Conservation (phyloP, 1,284 basidiomycete species). For the Ceratobasidium sp. region DNA sequence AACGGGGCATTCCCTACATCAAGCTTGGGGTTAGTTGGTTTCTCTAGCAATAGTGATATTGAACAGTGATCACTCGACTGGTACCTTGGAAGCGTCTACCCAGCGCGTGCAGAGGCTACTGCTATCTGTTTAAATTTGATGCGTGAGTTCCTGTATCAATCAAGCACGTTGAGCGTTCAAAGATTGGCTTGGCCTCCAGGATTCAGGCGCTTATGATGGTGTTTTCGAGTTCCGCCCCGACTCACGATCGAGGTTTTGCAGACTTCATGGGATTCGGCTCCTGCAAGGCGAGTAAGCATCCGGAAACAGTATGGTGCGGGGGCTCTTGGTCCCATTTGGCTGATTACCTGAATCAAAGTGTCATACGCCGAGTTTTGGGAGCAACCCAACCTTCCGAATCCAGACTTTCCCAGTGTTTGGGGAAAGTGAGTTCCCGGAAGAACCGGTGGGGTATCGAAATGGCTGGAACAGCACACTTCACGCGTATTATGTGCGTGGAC, state of each 20-base stretch:
- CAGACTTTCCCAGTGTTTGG: conserved; percentile 24
- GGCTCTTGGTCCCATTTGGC: conserved; percentile 6
- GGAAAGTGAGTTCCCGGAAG: conserved; percentile 27
- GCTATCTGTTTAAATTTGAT: not conserved
- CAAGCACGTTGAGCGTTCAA: not conserved
- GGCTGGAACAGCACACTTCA: conserved; percentile 32
- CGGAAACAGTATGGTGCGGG: conserved; percentile 10
- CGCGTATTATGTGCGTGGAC: conserved; percentile 13
- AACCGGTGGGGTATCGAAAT: conserved; percentile 11
- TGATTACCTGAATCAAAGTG: conserved; percentile 15
- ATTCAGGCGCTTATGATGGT: not conserved
- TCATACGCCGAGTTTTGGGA: conserved; percentile 34
- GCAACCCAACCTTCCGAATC: conserved; percentile 23
- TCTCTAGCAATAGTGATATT: too few relatives aligned
- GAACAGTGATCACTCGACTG: not conserved
- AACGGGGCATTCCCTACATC: too few relatives aligned
- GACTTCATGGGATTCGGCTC: not conserved
- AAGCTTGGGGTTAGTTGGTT: too few relatives aligned
- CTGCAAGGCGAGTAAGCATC: not conserved
- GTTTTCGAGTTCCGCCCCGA: not conserved
- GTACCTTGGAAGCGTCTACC: not conserved
- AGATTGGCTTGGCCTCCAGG: not conserved
- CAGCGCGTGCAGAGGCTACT: not conserved
- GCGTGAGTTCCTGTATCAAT: not conserved
- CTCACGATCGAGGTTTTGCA: not conserved